Evolutionary conservation across 768 basidiomycete species (phyloP).

Genomic region (Calvatia gigantea): DNA sequence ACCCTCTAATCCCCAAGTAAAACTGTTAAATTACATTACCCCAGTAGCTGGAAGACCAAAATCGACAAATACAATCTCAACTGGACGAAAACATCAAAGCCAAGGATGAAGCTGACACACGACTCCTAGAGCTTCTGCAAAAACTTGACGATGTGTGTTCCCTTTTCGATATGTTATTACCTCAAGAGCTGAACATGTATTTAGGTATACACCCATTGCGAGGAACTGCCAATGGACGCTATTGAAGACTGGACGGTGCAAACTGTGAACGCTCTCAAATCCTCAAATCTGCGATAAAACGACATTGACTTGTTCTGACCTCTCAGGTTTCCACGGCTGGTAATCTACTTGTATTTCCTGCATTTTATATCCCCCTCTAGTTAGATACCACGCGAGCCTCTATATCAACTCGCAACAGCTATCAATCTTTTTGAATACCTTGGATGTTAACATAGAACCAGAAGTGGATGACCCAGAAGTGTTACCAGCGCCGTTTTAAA

Average conservation of each 20-base stretch:
- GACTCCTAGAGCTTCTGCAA: slow-evolving; percentile 44
- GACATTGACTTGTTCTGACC: neutral
- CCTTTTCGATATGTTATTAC: neutral
- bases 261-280: slow-evolving; percentile 37
- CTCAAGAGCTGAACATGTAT: neutral
- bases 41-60: slow-evolving; percentile 58
- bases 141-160: slow-evolving; percentile 50
- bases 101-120: slow-evolving; percentile 42
- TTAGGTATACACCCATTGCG: slow-evolving; percentile 45
- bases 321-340: neutral
- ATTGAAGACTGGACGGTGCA: slow-evolving; percentile 57
- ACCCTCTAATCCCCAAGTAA: neutral
- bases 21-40: neutral
- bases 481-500: too few relatives aligned
- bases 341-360: too few relatives aligned
- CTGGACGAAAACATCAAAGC: slow-evolving; percentile 46
- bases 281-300: slow-evolving; percentile 21
- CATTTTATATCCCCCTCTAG: too few relatives aligned
- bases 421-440: too few relatives aligned
- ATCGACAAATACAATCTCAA: slow-evolving; percentile 41
- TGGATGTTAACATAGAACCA: too few relatives aligned
- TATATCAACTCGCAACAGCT: too few relatives aligned
- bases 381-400: too few relatives aligned
- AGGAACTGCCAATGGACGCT: slow-evolving; percentile 56
- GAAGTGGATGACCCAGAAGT: too few relatives aligned